Percentiles rank a stretch among this genome's conserved stretches.
Evolutionary conservation across 2,329 filamentous ascomycete species (phyloP).

Genomic region (Diaporthe helianthi): DNA sequence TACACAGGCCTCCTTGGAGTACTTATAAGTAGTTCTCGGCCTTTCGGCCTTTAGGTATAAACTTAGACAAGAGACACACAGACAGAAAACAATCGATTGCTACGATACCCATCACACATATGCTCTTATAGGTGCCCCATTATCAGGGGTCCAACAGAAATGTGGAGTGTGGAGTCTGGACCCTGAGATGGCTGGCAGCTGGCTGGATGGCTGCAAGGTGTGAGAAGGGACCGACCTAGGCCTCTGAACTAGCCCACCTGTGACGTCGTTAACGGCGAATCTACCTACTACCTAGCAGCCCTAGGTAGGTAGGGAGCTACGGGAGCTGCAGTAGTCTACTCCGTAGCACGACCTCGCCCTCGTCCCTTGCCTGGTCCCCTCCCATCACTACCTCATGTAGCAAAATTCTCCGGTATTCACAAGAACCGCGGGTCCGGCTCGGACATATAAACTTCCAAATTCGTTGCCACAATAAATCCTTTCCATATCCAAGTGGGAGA

Average conservation of each 20-base stretch:
- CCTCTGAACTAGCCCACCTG: conserved; percentile 13
- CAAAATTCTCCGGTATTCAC: neutral
- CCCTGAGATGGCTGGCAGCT: too few relatives aligned
- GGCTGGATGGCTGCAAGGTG: neutral
- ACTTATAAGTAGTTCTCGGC: too few relatives aligned
- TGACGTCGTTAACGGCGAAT: conserved; percentile 22
- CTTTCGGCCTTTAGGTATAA: too few relatives aligned
- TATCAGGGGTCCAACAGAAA: conserved; percentile 12
- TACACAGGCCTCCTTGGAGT: too few relatives aligned
- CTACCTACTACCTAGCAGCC: too few relatives aligned
- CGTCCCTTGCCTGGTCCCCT: conserved; percentile 1
- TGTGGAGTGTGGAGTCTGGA: conserved; percentile 16
- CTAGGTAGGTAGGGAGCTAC: too few relatives aligned
- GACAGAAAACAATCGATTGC: too few relatives aligned
- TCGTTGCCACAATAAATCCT: conserved; percentile 11
- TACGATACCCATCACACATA: too few relatives aligned
- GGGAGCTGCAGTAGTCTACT: neutral
- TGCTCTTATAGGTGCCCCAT: neutral
- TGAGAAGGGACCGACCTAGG: conserved; percentile 5
- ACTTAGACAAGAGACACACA: too few relatives aligned
- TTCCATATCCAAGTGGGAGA: neutral
- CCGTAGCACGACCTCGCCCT: neutral
- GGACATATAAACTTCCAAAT: conserved; percentile 15
- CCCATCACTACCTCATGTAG: conserved; percentile 3
- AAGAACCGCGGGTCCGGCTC: neutral